Evolutionary conservation across 192 early-diverging fungal species (phyloP), one percentile per base, ranked within the genome.

Genomic region (Mortierella hygrophila): DNA sequence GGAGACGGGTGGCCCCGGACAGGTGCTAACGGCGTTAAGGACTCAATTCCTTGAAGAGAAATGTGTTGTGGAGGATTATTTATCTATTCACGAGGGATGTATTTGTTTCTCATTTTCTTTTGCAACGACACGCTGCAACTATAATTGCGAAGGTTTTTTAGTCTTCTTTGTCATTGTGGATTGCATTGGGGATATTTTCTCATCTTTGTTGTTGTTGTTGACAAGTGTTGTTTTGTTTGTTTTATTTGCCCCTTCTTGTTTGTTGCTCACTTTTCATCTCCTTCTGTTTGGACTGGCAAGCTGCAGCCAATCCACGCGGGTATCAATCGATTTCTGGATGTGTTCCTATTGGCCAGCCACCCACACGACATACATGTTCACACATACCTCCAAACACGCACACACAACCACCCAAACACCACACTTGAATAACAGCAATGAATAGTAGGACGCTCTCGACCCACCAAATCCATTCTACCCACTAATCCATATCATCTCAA

Each of bases 221-320:
- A 69, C 21, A 55, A 60, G 42, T 55, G 55, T 68, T 26, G 70
- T 35, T 35, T 80, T 68, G 70, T 57, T 74, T 60, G 29, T 65
- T 65, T 65, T 26, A 10, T 65, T 32, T 15, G 8, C 13, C 26
- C 13, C 13, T 32, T 69, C 21, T 70, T 37, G 60, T 79, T 23
- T 47, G 60, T 3, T 63, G 60, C n/a, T 60, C 55, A 60, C 55
- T 60, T 60, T 9, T 60, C 55, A 60, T 60, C 55, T 60, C 23
- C 21, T 32, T 65, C 29, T 65, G 60, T 65, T 65, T 65, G 60
- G 60, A 65, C 55, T 57, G 55, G 55, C 60, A 65, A 65, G 60
- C 29, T 65, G 60, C 60, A 65, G 60, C 60, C 60, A 65, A 77
- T 82, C 74, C 81, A 83, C 81, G 81, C 81, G 60, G 60, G 60